phyloP scores from a whole-genome alignment of 331 rosid species.

The Pyrus hybrid region DNA sequence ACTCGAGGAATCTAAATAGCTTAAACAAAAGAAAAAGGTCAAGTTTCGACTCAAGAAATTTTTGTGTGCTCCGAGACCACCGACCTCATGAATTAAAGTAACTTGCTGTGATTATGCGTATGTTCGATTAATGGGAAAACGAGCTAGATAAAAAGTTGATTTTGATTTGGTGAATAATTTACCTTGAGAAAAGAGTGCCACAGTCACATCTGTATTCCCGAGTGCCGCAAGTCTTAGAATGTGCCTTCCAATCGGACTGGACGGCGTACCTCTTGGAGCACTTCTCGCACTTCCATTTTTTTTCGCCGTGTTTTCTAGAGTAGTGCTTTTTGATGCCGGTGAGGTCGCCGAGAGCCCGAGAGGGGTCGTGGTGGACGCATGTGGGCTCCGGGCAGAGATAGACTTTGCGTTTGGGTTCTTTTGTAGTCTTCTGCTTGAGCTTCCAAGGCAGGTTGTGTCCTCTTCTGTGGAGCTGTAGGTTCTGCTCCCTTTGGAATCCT shows the following conservation, averaged over 20 bases:
- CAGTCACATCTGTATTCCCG: conserved; percentile 78
- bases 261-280: conserved; percentile 60
- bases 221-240: conserved; percentile 77
- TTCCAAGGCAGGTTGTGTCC: conserved; percentile 97
- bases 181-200: conserved; percentile 92
- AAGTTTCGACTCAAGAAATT: background rate
- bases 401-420: conserved; percentile 79
- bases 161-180: background rate
- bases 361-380: conserved; percentile 91
- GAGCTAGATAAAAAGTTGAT: background rate
- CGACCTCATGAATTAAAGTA: background rate
- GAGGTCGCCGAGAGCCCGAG: conserved; percentile 87
- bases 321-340: conserved; percentile 87
- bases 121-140: background rate
- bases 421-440: conserved; percentile 74
- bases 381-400: conserved; percentile 93
- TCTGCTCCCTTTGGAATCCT: conserved; percentile 95
- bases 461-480: conserved; percentile 94
- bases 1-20: conserved; percentile 2
- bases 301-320: conserved; percentile 80
- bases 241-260: conserved; percentile 95
- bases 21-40: background rate
- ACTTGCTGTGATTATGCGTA: background rate
- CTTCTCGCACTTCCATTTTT: conserved; percentile 46
- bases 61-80: too few relatives aligned